Evolutionary conservation across 768 basidiomycete genomes (phyloP).

Genomic region (Russula earlei): DNA sequence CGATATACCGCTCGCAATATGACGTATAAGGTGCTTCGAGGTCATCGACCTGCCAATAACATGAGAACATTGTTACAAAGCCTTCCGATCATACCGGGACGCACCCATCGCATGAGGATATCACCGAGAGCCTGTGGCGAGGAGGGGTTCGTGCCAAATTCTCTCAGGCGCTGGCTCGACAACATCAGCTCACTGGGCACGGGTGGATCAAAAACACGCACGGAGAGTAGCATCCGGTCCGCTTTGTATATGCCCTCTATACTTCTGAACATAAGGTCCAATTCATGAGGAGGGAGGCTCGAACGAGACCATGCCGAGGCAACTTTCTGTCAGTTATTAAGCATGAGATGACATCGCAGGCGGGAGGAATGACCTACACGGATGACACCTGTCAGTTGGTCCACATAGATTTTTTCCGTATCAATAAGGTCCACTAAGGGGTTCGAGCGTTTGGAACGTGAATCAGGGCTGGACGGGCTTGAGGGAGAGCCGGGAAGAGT

Average conservation of each 20-base stretch:
- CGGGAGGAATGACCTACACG: slow-evolving; percentile 46
- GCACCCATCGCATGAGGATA: slow-evolving; percentile 93
- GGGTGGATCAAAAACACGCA: slow-evolving; percentile 29
- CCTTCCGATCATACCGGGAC: slow-evolving; percentile 24
- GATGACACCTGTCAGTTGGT: slow-evolving; percentile 81
- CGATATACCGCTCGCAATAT: slow-evolving; percentile 62
- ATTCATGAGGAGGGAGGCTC: slow-evolving; percentile 85
- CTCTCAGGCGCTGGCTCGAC: slow-evolving; percentile 70
- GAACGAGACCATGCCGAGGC: slow-evolving; percentile 96
- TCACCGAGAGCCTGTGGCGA: slow-evolving; percentile 93
- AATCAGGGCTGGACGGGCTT: slow-evolving; percentile 27
- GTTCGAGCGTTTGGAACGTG: slow-evolving; percentile 58
- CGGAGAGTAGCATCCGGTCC: slow-evolving; percentile 70
- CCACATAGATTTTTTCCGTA: slow-evolving; percentile 88
- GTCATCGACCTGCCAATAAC: slow-evolving; percentile 69
- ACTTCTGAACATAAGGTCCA: slow-evolving; percentile 91
- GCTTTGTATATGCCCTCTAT: slow-evolving; percentile 90
- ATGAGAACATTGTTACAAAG: slow-evolving; percentile 11
- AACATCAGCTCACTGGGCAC: slow-evolving; percentile 10
- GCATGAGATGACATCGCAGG: neutral
- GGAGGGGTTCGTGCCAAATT: slow-evolving; percentile 86
- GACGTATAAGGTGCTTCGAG: slow-evolving; percentile 77
- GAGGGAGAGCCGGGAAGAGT: slow-evolving; percentile 7
- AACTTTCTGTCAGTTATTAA: slow-evolving; percentile 54
- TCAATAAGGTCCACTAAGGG: slow-evolving; percentile 89